These are phyloP conservation scores for Auriscalpium microsporum DNA, from an alignment of 768 basidiomycete genomes.

Conservation along the genomic window DNA sequence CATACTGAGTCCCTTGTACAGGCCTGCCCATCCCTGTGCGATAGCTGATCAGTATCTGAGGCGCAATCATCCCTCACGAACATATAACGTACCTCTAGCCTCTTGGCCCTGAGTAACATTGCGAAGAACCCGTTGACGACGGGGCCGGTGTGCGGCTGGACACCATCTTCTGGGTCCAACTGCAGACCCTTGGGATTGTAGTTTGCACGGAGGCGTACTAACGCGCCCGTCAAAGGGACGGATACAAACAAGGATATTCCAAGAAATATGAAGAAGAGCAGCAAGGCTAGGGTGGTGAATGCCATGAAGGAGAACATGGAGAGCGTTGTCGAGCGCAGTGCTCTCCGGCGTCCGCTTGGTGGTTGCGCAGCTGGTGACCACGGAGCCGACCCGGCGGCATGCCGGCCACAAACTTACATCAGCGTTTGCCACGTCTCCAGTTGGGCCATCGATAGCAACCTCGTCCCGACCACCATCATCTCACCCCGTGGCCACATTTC, in stretches of 20 bases:
- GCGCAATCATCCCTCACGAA: background rate
- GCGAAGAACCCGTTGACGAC: slow-evolving; percentile 67
- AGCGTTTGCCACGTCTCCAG: no score
- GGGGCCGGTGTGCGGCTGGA: slow-evolving; percentile 65
- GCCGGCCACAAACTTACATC: background rate
- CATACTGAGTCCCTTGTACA: slow-evolving; percentile 73
- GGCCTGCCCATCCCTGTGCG: slow-evolving; percentile 52
- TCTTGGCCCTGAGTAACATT: slow-evolving; percentile 65
- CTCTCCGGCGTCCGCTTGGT: background rate
- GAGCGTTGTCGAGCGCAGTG: background rate
- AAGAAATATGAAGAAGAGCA: slow-evolving; percentile 46
- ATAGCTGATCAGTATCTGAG: slow-evolving; percentile 1
- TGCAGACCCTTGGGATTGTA: slow-evolving; percentile 82
- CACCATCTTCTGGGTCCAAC: slow-evolving; percentile 67
- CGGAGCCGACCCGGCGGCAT: background rate
- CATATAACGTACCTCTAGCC: slow-evolving; percentile 51
- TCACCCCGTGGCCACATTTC: no score
- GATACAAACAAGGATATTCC: slow-evolving; percentile 51
- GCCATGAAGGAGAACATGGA: slow-evolving; percentile 10
- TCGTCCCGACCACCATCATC: no score
- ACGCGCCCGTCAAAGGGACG: slow-evolving; percentile 39
- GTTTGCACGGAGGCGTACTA: slow-evolving; percentile 74
- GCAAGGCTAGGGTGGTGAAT: slow-evolving; percentile 28
- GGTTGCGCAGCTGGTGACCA: background rate
- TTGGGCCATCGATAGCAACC: no score